phyloP scores from a whole-genome alignment of 2,329 filamentous ascomycete genomes.

The Monosporascus sp. region DNA sequence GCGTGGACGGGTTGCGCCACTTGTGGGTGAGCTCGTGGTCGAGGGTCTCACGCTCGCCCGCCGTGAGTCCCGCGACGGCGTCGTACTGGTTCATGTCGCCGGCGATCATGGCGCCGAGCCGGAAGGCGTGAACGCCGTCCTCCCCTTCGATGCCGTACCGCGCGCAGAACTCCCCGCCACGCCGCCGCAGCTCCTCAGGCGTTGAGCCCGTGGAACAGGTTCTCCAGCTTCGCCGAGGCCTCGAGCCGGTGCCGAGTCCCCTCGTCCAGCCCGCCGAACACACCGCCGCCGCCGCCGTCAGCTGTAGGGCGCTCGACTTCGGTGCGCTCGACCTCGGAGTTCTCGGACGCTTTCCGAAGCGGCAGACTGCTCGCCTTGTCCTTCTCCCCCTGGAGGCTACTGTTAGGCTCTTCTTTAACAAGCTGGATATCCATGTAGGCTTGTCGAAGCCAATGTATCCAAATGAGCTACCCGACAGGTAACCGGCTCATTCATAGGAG shows the following conservation, averaged over 20 bases:
- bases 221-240: conserved; percentile 32
- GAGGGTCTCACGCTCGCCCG: conserved; percentile 52
- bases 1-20: conserved; percentile 62
- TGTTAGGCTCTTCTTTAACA: neutral
- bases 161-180: conserved; percentile 54
- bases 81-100: conserved; percentile 45
- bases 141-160: conserved; percentile 48
- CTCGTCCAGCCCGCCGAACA: conserved; percentile 13
- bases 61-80: conserved; percentile 46
- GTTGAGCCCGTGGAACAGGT: conserved; percentile 36
- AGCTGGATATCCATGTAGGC: too few relatives aligned
- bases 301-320: conserved; percentile 20
- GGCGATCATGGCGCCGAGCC: conserved; percentile 53
- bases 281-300: conserved; percentile 5
- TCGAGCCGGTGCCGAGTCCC: conserved; percentile 25
- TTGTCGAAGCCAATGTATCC: too few relatives aligned
- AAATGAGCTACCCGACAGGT: too few relatives aligned
- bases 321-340: conserved; percentile 16
- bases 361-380: conserved; percentile 3
- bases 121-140: conserved; percentile 53
- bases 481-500: too few relatives aligned
- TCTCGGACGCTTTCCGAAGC: conserved; percentile 10
- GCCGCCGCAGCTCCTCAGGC: conserved; percentile 42
- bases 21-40: conserved; percentile 57
- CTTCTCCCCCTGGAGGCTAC: conserved; percentile 12